phyloP scores from a whole-genome alignment of 768 basidiomycete genomes.

The Suillus cothurnatus region DNA sequence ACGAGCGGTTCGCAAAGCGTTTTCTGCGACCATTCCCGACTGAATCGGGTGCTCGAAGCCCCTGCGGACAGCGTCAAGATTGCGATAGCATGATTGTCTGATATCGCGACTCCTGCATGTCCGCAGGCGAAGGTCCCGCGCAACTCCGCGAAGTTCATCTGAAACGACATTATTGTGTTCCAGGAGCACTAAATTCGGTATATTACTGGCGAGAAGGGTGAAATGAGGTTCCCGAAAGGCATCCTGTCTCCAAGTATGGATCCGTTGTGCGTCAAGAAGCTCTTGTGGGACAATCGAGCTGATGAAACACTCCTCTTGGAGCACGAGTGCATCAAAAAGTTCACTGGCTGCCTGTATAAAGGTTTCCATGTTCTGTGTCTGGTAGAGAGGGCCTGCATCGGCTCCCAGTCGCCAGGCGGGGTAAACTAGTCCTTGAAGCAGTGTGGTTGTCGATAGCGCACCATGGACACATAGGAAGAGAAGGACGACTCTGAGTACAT shows the following conservation, averaged over 20 bases:
- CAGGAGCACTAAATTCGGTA: conserved; percentile 71
- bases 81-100: conserved; percentile 73
- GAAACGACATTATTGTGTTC: conserved; percentile 63
- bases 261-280: conserved; percentile 66
- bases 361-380: conserved; percentile 44
- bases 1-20: conserved; percentile 63
- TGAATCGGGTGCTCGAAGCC: conserved; percentile 69
- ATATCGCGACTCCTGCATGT: conserved; percentile 70
- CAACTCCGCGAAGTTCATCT: conserved; percentile 49
- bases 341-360: conserved; percentile 65
- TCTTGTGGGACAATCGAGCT: conserved; percentile 44
- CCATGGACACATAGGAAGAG: conserved; percentile 67
- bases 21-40: conserved; percentile 47
- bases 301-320: conserved; percentile 51
- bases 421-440: conserved; percentile 75
- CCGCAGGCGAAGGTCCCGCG: conserved; percentile 52
- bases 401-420: conserved; percentile 73
- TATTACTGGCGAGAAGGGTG: conserved; percentile 55
- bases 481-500: conserved; percentile 60
- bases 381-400: conserved; percentile 35
- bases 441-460: conserved; percentile 70
- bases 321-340: conserved; percentile 61
- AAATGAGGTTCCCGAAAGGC: conserved; percentile 73
- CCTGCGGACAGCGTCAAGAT: conserved; percentile 67
- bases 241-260: conserved; percentile 67